These are phyloP conservation scores for Cladosporium sp. DNA, from an alignment of 2,329 filamentous ascomycete species.

Conservation along the genomic window DNA sequence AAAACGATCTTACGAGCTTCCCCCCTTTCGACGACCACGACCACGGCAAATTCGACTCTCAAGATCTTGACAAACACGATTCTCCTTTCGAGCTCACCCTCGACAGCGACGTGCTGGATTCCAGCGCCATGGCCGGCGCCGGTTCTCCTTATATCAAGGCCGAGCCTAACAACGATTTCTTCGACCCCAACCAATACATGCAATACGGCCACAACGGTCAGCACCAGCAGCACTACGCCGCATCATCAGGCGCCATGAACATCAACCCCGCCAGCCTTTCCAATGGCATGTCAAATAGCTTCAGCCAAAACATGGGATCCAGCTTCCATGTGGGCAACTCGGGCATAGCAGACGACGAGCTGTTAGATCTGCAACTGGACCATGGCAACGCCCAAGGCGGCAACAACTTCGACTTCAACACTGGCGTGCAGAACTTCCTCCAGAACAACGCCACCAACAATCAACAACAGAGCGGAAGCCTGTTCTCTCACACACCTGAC, in stretches of 20 bases:
- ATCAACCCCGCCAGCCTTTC: constrained; percentile 85
- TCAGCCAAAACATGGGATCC: constrained; percentile 62
- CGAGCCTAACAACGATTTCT: constrained; percentile 67
- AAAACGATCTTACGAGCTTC: constrained; percentile 36
- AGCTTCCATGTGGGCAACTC: constrained; percentile 78
- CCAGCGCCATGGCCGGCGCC: constrained; percentile 54
- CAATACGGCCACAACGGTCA: constrained; percentile 33
- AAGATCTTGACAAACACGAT: constrained; percentile 36
- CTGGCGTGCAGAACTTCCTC: constrained; percentile 52
- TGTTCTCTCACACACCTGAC: constrained; percentile 89
- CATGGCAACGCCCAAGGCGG: constrained; percentile 34
- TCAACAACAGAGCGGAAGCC: constrained; percentile 62
- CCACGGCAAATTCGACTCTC: constrained; percentile 27
- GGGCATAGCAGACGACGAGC: constrained; percentile 83
- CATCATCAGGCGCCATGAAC: constrained; percentile 53
- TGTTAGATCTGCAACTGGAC: constrained; percentile 67
- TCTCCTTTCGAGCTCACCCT: constrained; percentile 40
- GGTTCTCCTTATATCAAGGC: constrained; percentile 67
- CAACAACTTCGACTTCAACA: constrained; percentile 44
- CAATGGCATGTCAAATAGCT: constrained; percentile 62
- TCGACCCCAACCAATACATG: constrained; percentile 48
- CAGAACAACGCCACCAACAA: constrained; percentile 50
- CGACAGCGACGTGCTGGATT: constrained; percentile 33
- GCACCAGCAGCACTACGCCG: constrained; percentile 26
- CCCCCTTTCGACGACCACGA: constrained; percentile 37